Base-by-base conservation (phyloP, 306 rosid genomes). In the Macrotyloma uniflorum region DNA sequence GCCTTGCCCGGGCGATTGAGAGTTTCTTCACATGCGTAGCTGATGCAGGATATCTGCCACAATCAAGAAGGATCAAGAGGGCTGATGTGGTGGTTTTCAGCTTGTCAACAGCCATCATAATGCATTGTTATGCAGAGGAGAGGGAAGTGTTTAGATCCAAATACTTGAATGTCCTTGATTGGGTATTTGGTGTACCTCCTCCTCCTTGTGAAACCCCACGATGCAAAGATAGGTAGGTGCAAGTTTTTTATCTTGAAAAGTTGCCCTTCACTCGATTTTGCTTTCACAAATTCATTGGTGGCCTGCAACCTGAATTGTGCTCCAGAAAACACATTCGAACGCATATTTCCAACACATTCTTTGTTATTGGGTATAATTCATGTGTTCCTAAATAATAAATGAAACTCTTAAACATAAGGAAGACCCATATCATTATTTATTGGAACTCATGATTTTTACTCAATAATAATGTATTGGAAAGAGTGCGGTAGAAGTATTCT, bases 131-230 rank as follows among this genome's bases (percentile, higher is more conserved):
- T 67, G 94, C 97, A 28, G 87, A 88, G 71, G 99, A 96, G 82
- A 87, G 99, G 77, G 97, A 93, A n/a, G 99, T 93, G 22, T 93
- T 95, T 81, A 88, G 89, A 84, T 95, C 98, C 81, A 95, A 93
- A 77, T 95, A 91, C 70, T 81, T 96, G 84, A 95, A 91, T 55
- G 98, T 91, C 75, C 98, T 95, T 15, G 98, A 95, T 78, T 95
- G 99, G 99, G 99, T 95, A 35, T 95, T 95, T 45, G 99, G 99
- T 5, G 81, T 93, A 6, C 99, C 99, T 32, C 94, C 98, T 82
- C 90, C 98, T 57, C 85, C 91, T 8, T 85, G 90, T 76, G 97
- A 93, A 81, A 93, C 94, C 46, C 98, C 99, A 1, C 83, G 88
- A 75, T 81, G 88, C 90, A 89, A 91, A 77, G 78, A 75, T 54